Conservation (phyloP, 2,329 filamentous ascomycete species). For the Thelonectria discophora region DNA sequence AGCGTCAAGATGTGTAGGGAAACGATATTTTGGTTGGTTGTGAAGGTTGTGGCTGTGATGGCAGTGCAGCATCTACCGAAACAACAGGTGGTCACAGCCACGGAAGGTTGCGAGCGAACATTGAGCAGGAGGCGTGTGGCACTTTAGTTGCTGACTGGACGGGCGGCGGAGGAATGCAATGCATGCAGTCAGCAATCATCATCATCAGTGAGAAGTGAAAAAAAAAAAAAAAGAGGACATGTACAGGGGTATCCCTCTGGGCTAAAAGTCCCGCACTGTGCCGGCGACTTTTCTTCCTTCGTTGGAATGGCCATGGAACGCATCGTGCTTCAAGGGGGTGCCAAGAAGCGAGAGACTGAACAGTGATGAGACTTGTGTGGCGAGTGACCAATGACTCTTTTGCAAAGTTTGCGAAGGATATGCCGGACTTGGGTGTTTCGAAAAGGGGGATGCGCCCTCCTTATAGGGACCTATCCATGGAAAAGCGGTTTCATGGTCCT, state of each 20-base stretch:
- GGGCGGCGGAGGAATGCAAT: neutral
- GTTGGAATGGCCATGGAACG: too few relatives aligned
- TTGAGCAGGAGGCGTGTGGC: neutral
- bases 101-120: neutral
- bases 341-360: neutral
- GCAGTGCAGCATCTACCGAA: neutral
- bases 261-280: neutral
- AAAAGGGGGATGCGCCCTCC: neutral
- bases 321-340: neutral
- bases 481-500: too few relatives aligned
- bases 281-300: neutral
- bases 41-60: neutral
- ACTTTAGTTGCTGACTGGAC: neutral
- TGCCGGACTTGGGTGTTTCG: too few relatives aligned
- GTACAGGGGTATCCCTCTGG: neutral
- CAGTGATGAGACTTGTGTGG: neutral
- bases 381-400: too few relatives aligned
- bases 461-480: too few relatives aligned
- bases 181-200: neutral
- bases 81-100: neutral
- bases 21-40: too few relatives aligned
- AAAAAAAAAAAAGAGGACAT: neutral
- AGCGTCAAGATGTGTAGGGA: too few relatives aligned
- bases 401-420: too few relatives aligned
- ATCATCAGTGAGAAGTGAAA: neutral